Evolutionary conservation across 306 rosid genomes (phyloP), one percentile per base, ranked within the genome.

Genomic region (Gastrolobium bilobum): DNA sequence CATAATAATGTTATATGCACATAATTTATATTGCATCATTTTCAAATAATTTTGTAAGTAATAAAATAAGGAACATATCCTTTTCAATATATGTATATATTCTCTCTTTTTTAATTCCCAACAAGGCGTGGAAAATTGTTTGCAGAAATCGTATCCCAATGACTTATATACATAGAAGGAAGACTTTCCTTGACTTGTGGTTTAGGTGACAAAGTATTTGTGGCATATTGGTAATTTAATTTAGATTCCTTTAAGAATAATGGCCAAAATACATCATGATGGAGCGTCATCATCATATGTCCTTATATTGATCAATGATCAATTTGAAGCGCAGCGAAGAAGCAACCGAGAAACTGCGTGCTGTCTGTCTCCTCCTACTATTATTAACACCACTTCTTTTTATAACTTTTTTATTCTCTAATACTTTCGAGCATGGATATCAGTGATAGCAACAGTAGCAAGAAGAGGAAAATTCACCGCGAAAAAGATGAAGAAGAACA

Each of bases 261-360:
- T 29, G 76, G 69, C 54, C 31, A 56, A 73, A 56, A 33, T 4
- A 47, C 5, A 61, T 38, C 31, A 78, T 82, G 54, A 34, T 48
- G 61, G 54, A 53, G 51, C 33, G 5, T 26, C 60, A 47, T 4
- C 13, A 64, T 29, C 4, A 2, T 20, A 20, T 64, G 75, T 76
- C 87, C 59, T 51, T 75, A 31, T 72, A 86, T 31, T 9, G 1
- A 20, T 20, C 26, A 20, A 20, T 76, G 26, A 65, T 75, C 79
- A 30, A 40, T 43, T 35, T 14, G 31, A 44, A 72, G 50, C 34
- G 50, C 34, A 68, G 48, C 30, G 2, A 38, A 67, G 88, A 75
- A 83, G 86, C 81, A 77, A 79, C 89, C 80, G 0, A 47, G 87
- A 84, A 88, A 82, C 56, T 78, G 68, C 86, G 13, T 51, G 48